These are phyloP conservation scores for Antitrichia curtipendula DNA, from an alignment of 225 moss, liverwort and hornwort species.

Conservation along the genomic window DNA sequence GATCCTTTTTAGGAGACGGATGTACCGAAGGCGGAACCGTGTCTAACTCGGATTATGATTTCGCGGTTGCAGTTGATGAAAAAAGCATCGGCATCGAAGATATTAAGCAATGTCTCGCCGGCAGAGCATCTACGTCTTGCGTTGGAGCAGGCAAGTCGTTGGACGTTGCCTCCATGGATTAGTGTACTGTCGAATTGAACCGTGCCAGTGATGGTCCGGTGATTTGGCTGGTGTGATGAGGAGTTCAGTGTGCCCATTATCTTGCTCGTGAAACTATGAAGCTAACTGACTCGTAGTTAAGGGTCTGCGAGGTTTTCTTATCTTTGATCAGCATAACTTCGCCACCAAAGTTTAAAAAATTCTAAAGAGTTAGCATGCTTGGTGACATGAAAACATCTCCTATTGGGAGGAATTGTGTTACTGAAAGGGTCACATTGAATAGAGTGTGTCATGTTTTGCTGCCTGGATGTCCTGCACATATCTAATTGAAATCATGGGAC, in stretches of 20 bases:
- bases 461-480: background rate
- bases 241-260: background rate
- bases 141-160: constrained; percentile 48
- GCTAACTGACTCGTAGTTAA: background rate
- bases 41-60: background rate
- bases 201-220: background rate
- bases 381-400: background rate
- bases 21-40: background rate
- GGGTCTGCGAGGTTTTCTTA: background rate
- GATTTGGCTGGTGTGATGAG: background rate
- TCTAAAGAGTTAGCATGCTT: background rate
- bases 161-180: background rate
- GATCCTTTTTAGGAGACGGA: background rate
- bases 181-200: background rate
- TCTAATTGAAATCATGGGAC: background rate
- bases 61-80: constrained; percentile 50
- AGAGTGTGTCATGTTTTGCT: background rate
- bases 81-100: constrained; percentile 55
- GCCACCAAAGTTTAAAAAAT: background rate
- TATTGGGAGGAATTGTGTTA: background rate
- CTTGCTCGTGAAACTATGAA: background rate
- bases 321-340: background rate
- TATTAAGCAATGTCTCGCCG: constrained; percentile 59
- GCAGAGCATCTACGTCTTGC: constrained; percentile 64
- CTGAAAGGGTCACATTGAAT: background rate